Base-by-base conservation (phyloP, 164 flowering plant species). In the Taxillus chinensis region DNA sequence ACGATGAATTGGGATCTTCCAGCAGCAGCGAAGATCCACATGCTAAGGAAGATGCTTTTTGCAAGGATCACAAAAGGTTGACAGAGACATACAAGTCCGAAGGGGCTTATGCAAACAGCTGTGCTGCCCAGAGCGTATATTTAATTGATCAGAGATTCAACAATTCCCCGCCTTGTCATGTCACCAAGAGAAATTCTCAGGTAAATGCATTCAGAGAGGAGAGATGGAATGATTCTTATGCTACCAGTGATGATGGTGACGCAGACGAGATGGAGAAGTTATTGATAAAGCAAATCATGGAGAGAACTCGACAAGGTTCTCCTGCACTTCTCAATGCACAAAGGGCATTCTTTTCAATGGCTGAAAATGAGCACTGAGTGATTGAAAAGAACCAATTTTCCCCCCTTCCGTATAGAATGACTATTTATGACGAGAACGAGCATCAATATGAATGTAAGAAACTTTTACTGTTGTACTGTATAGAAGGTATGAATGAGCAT, bases 261-360 rank as follows among this genome's bases (percentile, higher is more conserved):
- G 76, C 74, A 38, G 81, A 76, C 61, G 85, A 81, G 64, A 67
- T 78, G 60, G 80, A 72, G 62, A 74, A 64, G 76, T 71, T 76
- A 53, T 62, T 85, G 78, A 84, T 85, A 63, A 63, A 80, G 66
- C 80, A 81, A 67, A 76, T 87, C 67, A 78, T 87, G 67, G 95
- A 87, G 75, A 81, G 74, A 70, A 76, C 80, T 40, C 81, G 65
- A 72, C 76, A 77, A 75, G 86, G 86, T 46, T 82, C 87, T 51
- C 85, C 87, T 14, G 79, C 70, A 5, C 74, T 80, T 63, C 66
- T 78, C 55, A 80, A 83, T 64, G 89, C 84, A 53, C 88, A 82
- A 61, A 80, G 41, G 41, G 41, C 69, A 55, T 67, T 85, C 13
- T 70, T 72, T 57, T 73, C 78, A 3, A 41, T 76, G 74, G 77